Conservation (phyloP, 78 protist species). For the Diacronema lutheri region DNA sequence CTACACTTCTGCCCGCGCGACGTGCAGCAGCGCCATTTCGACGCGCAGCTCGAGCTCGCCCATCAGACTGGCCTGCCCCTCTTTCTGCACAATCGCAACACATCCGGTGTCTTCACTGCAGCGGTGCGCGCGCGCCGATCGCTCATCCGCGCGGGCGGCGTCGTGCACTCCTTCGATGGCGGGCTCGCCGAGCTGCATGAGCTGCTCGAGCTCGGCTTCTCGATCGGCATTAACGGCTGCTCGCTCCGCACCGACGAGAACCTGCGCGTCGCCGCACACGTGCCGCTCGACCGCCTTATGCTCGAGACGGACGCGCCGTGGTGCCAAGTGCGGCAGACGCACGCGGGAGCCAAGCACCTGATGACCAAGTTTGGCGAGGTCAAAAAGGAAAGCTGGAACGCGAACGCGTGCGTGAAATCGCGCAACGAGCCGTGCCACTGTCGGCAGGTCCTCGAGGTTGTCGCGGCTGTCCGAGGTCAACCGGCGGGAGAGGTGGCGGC, state of each 20-base stretch:
- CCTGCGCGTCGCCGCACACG: conserved; percentile 3
- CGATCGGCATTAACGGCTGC: conserved; percentile 47
- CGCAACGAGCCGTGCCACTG: conserved; percentile 33
- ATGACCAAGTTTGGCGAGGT: background rate
- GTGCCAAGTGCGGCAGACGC: conserved; percentile 20
- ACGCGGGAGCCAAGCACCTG: background rate
- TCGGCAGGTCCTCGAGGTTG: conserved; percentile 6
- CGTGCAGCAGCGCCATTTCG: background rate
- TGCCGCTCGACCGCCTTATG: conserved; percentile 27
- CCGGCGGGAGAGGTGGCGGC: too few relatives aligned
- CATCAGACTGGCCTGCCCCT: conserved; percentile 17
- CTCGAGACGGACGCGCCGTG: conserved; percentile 52
- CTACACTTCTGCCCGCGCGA: background rate
- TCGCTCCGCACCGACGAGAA: conserved; percentile 36
- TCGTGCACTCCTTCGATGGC: conserved; percentile 53
- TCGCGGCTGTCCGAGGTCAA: background rate
- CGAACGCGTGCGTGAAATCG: background rate
- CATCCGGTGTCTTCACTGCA: background rate
- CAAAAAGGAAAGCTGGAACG: conserved; percentile 15
- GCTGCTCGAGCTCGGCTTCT: background rate
- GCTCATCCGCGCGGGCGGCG: background rate
- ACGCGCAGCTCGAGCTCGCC: conserved; percentile 13
- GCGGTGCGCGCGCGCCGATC: background rate
- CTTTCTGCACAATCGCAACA: conserved; percentile 40
- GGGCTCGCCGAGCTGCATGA: background rate